A percentile compares a stretch with the other conserved stretches of the same genome.
phyloP scores from a whole-genome alignment of 495 filamentous ascomycete species.

The Cercophora sp. region DNA sequence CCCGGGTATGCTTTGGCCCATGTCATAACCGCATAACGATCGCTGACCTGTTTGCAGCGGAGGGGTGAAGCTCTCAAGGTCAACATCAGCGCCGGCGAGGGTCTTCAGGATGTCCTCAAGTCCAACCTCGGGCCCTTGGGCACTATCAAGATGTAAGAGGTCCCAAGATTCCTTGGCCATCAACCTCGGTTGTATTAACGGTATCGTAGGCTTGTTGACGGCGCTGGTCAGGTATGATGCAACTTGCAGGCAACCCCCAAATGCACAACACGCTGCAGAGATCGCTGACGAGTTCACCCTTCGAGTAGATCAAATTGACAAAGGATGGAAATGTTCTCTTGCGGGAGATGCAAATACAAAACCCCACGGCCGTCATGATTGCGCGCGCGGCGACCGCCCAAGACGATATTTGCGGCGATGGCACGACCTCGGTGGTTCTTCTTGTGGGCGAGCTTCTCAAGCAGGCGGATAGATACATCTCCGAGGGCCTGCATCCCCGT shows the following conservation, averaged over 20 bases:
- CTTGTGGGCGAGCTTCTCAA: slow-evolving; percentile 95
- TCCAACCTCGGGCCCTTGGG: slow-evolving; percentile 92
- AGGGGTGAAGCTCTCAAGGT: slow-evolving; percentile 91
- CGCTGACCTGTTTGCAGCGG: slow-evolving; percentile 63
- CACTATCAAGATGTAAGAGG: slow-evolving; percentile 95
- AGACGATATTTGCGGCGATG: slow-evolving; percentile 97
- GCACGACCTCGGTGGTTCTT: slow-evolving; percentile 93
- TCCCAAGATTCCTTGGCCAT: no score
- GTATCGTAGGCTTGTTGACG: slow-evolving; percentile 92
- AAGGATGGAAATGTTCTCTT: slow-evolving; percentile 97
- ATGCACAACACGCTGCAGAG: slow-evolving; percentile 1
- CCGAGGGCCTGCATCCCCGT: slow-evolving; percentile 89
- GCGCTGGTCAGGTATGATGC: slow-evolving; percentile 76
- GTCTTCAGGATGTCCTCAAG: slow-evolving; percentile 91
- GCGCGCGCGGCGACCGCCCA: slow-evolving; percentile 95
- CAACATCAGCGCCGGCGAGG: slow-evolving; percentile 95
- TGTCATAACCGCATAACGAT: no score
- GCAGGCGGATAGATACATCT: slow-evolving; percentile 92
- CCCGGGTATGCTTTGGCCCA: slow-evolving; percentile 72
- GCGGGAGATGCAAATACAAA: slow-evolving; percentile 94
- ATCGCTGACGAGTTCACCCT: slow-evolving; percentile 15
- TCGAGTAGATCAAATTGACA: slow-evolving; percentile 86
- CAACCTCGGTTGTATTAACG: no score
- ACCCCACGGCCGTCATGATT: slow-evolving; percentile 96
- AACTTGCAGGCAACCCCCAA: slow-evolving; percentile 1